These are phyloP conservation scores for Paraglomus occultum DNA, from an alignment of 192 early-diverging fungal species.

Conservation along the genomic window DNA sequence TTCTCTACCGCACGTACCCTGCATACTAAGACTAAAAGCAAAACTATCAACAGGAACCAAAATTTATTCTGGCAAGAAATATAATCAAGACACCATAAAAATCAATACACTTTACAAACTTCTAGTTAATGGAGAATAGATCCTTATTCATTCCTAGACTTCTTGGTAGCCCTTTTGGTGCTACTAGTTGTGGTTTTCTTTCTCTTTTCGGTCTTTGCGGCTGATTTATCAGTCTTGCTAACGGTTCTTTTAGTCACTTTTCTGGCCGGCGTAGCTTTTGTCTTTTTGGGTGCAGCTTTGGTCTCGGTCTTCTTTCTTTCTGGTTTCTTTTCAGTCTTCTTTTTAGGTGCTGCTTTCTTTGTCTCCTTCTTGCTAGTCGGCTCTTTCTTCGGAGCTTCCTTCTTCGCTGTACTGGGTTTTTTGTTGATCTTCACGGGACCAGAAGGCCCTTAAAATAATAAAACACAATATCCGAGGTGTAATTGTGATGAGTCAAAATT, in stretches of 20 bases:
- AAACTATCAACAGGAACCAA: not conserved
- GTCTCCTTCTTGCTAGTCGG: constrained; percentile 48
- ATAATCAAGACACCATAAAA: constrained; percentile 22
- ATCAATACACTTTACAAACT: constrained; percentile 24
- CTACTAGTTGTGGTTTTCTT: constrained; percentile 17
- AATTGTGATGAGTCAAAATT: constrained; percentile 4
- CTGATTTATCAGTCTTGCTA: constrained; percentile 34
- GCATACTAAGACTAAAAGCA: not conserved
- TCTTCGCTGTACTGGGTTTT: constrained; percentile 46
- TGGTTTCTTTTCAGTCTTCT: constrained; percentile 45
- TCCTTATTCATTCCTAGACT: constrained; percentile 25
- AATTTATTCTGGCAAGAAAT: not conserved
- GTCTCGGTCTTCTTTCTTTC: constrained; percentile 40
- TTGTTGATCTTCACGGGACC: constrained; percentile 69
- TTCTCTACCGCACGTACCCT: constrained; percentile 21
- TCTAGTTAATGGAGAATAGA: constrained; percentile 19
- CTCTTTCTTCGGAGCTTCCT: constrained; percentile 51
- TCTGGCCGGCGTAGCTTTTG: constrained; percentile 39
- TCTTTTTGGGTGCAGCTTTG: constrained; percentile 43
- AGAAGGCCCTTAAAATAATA: constrained; percentile 40
- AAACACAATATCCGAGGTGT: constrained; percentile 15
- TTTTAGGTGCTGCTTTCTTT: constrained; percentile 54
- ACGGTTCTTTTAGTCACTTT: constrained; percentile 43
- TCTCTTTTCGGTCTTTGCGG: constrained; percentile 33
- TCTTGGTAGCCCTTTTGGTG: not conserved